Base-by-base conservation (phyloP, 73 alveolate species). In the Symbiodinium natans region DNA sequence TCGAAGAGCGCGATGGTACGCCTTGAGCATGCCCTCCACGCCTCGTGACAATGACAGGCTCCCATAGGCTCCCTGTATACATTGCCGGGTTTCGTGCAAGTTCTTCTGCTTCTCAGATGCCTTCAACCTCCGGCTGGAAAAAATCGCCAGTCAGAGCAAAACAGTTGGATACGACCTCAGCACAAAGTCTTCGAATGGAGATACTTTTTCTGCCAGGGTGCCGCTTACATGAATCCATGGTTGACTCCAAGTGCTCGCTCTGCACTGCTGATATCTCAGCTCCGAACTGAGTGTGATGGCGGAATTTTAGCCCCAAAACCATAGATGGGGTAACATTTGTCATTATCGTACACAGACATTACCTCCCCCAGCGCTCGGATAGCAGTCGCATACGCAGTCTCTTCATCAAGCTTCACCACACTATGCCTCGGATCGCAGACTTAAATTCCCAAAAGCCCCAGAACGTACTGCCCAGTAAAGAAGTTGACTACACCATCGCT, bases 241-340 rank as follows among this genome's bases (percentile, higher is more conserved):
- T n/a, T n/a, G n/a, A n/a, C n/a, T n/a, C n/a, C n/a, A n/a, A n/a
- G n/a, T n/a, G n/a, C n/a, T n/a, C n/a, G n/a, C 6, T 46, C 59
- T 46, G 59, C 59, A 6, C 13, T 13, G 13, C 59, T 46, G 59
- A 13, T 46, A 13, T 9, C 80, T 63, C 17, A 1, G 80, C 80
- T 29, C 36, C 80, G 80, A 27, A 63, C 80, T 23, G 97, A 90
- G 41, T 90, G 97, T 29, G 97, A 59, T 6, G 97, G 97, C 7
- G 97, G 97, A 31, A 90, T 90, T 41, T 90, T 90, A 54, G 97
- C 97, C 13, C 97, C 97, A n/a, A 90, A 90, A 52, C 97, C 97
- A 90, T 90, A 90, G 36, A 90, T 90, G 11, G 97, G 97, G 41
- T 90, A 90, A 23, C 97, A 63, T 68, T 90, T 90, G 80, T 90